Conservation (phyloP, 2,329 filamentous ascomycete genomes). For the Diaporthe nobilis region DNA sequence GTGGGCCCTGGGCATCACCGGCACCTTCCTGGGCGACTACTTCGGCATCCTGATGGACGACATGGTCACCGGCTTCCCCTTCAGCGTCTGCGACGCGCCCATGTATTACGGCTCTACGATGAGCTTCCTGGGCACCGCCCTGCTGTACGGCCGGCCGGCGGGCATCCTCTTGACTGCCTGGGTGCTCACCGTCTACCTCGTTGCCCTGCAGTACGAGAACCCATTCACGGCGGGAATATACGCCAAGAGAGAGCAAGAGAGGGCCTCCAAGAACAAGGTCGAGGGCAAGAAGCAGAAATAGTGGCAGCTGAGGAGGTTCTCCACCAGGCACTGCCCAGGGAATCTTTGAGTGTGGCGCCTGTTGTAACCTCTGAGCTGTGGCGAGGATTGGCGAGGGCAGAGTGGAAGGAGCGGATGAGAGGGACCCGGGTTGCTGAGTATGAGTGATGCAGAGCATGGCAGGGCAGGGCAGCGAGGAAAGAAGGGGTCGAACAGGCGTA, state of each 20-base stretch:
- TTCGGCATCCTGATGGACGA: slow-evolving; percentile 98
- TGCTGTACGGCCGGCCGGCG: slow-evolving; percentile 89
- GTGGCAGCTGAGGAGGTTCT: slow-evolving; percentile 37
- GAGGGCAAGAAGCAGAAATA: slow-evolving; percentile 65
- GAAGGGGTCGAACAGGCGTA: neutral
- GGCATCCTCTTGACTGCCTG: slow-evolving; percentile 82
- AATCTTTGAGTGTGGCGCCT: neutral
- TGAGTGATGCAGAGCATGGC: neutral
- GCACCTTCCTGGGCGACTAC: slow-evolving; percentile 98
- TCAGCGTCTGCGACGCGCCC: slow-evolving; percentile 89
- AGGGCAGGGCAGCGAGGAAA: neutral
- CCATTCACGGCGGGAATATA: slow-evolving; percentile 96
- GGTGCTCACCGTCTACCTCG: slow-evolving; percentile 83
- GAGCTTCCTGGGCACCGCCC: slow-evolving; percentile 89
- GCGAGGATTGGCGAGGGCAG: neutral
- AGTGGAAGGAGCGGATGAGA: neutral
- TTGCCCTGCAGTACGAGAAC: slow-evolving; percentile 90
- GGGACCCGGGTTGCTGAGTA: neutral
- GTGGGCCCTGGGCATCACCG: slow-evolving; percentile 92
- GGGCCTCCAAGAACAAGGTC: slow-evolving; percentile 48
- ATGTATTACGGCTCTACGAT: slow-evolving; percentile 98
- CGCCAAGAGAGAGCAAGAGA: slow-evolving; percentile 80
- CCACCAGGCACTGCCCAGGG: neutral
- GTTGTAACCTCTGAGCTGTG: neutral
- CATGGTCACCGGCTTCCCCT: slow-evolving; percentile 95